Base-by-base conservation (phyloP, 768 basidiomycete genomes). In the Auricularia sp. region DNA sequence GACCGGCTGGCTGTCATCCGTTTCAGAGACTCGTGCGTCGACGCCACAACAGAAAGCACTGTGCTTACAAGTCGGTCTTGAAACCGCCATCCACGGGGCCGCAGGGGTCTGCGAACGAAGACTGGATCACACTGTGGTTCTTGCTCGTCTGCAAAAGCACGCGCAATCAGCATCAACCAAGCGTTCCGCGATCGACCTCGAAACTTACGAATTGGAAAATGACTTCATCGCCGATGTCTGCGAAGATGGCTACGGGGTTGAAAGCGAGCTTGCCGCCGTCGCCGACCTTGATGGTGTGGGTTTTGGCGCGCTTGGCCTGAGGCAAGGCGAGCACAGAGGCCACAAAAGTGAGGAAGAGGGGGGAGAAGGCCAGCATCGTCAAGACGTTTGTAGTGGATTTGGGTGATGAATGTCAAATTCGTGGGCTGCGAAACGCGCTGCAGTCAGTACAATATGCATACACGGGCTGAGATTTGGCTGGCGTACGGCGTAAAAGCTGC, bases 81-180 rank as follows among this genome's bases (percentile, higher is more conserved):
- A 85, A 77, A 29, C 84, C 85, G 45, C 81, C 82, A 3, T 79
- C 77, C 63, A 79, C 79, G 63, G 66, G 71, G 51, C 80, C 78
- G 71, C 85, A 87, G n/a, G 85, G 85, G 67, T 81, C 80, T 54
- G 77, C 81, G 72, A 88, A 87, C 3, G 82, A 77, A 10, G 83
- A 83, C 73, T 87, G 84, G 24, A 84, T 85, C 29, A 85, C 84
- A 6, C 82, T 82, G 76, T 87, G 86, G 73, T 85, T 85, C 80
- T 86, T 84, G 51, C 82, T 80, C 65, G 81, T 74, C 39, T 42
- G 39, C 39, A 42, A 42, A 8, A 7, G 13, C 13, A 14, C 39
- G 39, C 29, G 39, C 39, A 42, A 42, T 42, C 39, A 42, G 39
- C 1, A 42, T 42, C 39, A 42, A 42, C 39, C 39, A 29, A 29